phyloP scores from a whole-genome alignment of 2,329 filamentous ascomycete species.

The Malbranchea zuffiana region DNA sequence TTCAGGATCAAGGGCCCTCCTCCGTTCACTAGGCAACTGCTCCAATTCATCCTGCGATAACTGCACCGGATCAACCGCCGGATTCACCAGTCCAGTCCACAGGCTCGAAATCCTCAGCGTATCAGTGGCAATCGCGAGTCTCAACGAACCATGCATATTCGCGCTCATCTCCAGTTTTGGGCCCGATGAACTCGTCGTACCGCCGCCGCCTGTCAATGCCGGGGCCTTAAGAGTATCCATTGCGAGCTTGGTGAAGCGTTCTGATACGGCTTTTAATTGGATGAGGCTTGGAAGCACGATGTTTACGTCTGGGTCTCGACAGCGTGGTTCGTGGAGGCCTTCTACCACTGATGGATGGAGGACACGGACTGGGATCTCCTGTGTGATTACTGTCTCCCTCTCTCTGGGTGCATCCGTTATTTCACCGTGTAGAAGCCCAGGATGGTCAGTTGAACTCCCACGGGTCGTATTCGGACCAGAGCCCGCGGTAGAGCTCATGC shows the following conservation, averaged over 20 bases:
- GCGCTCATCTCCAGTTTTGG: conserved; percentile 75
- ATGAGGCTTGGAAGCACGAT: conserved; percentile 78
- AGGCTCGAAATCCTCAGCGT: conserved; percentile 72
- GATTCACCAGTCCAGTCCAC: conserved; percentile 80
- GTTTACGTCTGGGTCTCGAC: conserved; percentile 85
- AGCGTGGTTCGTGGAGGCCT: conserved; percentile 82
- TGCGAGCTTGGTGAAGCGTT: conserved; percentile 85
- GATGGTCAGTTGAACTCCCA: conserved; percentile 27
- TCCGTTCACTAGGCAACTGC: conserved; percentile 71
- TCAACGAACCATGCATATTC: conserved; percentile 86
- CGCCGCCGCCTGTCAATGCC: conserved; percentile 23
- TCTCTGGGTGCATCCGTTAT: conserved; percentile 47
- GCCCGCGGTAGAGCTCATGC: conserved; percentile 30
- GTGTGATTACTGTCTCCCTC: conserved; percentile 83
- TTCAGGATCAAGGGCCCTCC: conserved; percentile 48
- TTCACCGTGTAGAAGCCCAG: conserved; percentile 24
- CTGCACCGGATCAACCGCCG: conserved; percentile 69
- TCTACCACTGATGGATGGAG: conserved; percentile 75
- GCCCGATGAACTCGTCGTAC: conserved; percentile 18
- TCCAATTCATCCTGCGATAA: conserved; percentile 54
- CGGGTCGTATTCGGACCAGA: conserved; percentile 38
- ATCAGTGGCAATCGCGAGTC: conserved; percentile 70
- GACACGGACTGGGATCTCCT: conserved; percentile 91
- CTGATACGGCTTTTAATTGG: conserved; percentile 86
- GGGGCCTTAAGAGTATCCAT: conserved; percentile 25